Conservation (phyloP, 2,329 filamentous ascomycete genomes). For the Dactylonectria macrodidyma region DNA sequence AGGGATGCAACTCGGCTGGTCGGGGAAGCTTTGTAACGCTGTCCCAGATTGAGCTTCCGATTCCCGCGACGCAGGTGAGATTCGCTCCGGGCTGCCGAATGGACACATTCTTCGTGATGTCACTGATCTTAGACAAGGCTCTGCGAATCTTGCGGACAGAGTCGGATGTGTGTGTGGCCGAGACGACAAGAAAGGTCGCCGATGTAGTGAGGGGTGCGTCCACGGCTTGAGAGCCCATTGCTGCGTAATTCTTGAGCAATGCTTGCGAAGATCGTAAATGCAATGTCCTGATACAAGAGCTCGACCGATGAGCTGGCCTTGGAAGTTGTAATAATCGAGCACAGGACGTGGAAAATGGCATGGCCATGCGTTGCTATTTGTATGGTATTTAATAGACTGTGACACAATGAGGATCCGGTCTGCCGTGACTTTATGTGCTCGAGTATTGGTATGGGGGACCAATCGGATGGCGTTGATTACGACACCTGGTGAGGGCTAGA, state of each 20-base stretch:
- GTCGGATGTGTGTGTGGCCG: slow-evolving; percentile 52
- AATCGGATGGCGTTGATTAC: background rate
- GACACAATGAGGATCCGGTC: background rate
- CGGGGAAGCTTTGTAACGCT: slow-evolving; percentile 58
- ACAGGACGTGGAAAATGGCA: background rate
- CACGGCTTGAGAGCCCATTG: slow-evolving; percentile 56
- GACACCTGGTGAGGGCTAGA: background rate
- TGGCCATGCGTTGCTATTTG: background rate
- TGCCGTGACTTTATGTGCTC: background rate
- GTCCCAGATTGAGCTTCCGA: slow-evolving; percentile 68
- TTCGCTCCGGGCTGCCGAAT: slow-evolving; percentile 62
- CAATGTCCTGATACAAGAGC: background rate
- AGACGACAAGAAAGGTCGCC: slow-evolving; percentile 68
- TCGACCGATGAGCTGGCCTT: background rate
- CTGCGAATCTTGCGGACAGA: slow-evolving; percentile 60
- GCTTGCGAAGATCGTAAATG: background rate
- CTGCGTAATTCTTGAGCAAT: background rate
- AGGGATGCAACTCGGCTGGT: slow-evolving; percentile 67
- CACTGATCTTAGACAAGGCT: slow-evolving; percentile 59
- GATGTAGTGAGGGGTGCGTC: slow-evolving; percentile 66
- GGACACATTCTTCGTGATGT: slow-evolving; percentile 67
- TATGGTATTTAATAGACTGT: background rate
- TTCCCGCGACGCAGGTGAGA: slow-evolving; percentile 68
- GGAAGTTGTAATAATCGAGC: background rate
- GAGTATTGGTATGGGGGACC: background rate